Evolutionary conservation across 2,329 filamentous ascomycete species (phyloP), one percentile per base, ranked within the genome.

Genomic region (Hymenotorrendiella dingleyae): DNA sequence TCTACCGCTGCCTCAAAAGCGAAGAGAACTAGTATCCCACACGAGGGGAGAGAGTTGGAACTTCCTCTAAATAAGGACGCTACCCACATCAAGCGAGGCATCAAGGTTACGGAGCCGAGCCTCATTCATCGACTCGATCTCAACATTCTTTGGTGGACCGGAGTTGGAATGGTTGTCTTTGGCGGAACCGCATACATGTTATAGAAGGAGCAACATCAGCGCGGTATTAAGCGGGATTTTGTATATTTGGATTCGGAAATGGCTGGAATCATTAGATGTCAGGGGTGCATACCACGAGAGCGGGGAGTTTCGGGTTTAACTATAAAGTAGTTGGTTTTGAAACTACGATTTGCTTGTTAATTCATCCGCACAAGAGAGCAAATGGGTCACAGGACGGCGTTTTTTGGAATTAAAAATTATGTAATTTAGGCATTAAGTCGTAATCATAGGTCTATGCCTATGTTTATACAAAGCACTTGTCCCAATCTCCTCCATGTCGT

Each of bases 401-500:
- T 14, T 24, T 7, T 16, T 16, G 36, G 21, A 38, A 24, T 38
- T 27, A 3, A 38, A 26, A 20, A 19, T 36, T 42, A 11, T 45
- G 19, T 40, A 43, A 24, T 35, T 32, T 49, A 42, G 29, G 36
- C n/a, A 21, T 39, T 17, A 14, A 11, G 30, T 26, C 22, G 24
- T 42, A 17, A 17, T 34, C 22, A 38, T n/a, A n/a, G n/a, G n/a
- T n/a, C n/a, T n/a, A n/a, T n/a, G n/a, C n/a, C n/a, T n/a, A n/a
- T n/a, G n/a, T n/a, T n/a, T 49, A 57, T 27, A 52, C 36, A 37
- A 71, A 74, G 61, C 88, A 94, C 47, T 72, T 59, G 42, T 73
- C 69, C 90, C 90, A 96, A 35, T 75, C 64, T 1, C 90, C 90
- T 11, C 85, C 86, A 7, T 61, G 64, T 52, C 72, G 74, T 2